Percentiles rank a stretch among this genome's conserved stretches.
These are phyloP conservation scores for Colletotrichum eremochloae DNA, from an alignment of 2,329 filamentous ascomycete species.

Conservation along the genomic window DNA sequence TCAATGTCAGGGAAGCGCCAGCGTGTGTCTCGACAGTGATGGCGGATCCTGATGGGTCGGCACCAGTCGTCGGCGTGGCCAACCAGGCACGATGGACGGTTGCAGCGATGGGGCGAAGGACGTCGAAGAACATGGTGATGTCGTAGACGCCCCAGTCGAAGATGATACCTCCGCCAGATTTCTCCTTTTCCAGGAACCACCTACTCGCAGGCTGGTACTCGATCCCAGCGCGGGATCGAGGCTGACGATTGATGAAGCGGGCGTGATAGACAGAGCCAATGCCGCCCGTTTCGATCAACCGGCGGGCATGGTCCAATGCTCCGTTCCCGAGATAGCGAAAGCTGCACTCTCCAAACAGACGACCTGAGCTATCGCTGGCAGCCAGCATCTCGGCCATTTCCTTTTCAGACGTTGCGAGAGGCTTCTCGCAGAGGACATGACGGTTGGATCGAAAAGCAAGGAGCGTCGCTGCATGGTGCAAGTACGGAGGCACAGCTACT, in stretches of 20 bases:
- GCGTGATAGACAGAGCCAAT: not conserved
- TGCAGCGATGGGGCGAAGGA: slow-evolving; percentile 19
- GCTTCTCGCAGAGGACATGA: slow-evolving; percentile 34
- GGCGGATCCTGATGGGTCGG: slow-evolving; percentile 7
- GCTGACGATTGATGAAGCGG: not conserved
- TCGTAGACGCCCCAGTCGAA: slow-evolving; percentile 34
- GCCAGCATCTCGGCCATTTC: slow-evolving; percentile 28
- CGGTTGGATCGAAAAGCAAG: slow-evolving; percentile 17
- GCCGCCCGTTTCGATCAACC: not conserved
- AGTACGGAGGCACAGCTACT: not conserved
- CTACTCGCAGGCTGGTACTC: not conserved
- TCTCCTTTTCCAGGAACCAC: slow-evolving; percentile 8
- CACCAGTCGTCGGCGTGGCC: slow-evolving; percentile 15
- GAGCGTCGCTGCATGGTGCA: slow-evolving; percentile 9
- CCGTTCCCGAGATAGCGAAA: not conserved
- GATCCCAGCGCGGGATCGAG: not conserved
- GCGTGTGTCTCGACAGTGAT: slow-evolving; percentile 11
- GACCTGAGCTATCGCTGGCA: not conserved
- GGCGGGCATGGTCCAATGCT: not conserved
- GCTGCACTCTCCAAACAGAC: not conserved
- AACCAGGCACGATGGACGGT: slow-evolving; percentile 14
- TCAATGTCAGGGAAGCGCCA: slow-evolving; percentile 5
- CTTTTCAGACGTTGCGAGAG: slow-evolving; percentile 6
- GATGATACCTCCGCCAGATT: slow-evolving; percentile 10
- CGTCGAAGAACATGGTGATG: slow-evolving; percentile 32